These are phyloP conservation scores for Avena atlantica DNA, from an alignment of 176 grass and related monocot species.

Conservation along the genomic window DNA sequence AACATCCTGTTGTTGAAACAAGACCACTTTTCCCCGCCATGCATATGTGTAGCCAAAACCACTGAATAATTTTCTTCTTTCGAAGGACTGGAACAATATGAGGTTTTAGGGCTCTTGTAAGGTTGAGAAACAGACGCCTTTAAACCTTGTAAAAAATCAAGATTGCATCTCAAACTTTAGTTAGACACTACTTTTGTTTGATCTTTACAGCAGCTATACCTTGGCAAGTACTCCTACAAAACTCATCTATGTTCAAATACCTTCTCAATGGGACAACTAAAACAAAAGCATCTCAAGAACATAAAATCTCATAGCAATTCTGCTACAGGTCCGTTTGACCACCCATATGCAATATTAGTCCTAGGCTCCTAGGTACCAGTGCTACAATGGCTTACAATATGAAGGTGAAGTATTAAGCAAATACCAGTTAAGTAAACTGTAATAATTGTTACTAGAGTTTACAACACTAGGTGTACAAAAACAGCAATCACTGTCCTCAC, in stretches of 20 bases:
- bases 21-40: neutral
- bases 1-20: neutral
- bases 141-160: neutral
- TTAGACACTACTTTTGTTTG: neutral
- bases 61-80: neutral
- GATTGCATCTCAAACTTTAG: neutral
- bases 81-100: neutral
- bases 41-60: neutral
- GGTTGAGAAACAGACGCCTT: neutral
- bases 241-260: neutral
- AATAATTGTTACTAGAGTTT: neutral
- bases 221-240: neutral
- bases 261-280: constrained; percentile 3
- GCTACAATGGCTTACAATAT: constrained; percentile 15
- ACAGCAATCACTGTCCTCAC: constrained; percentile 10
- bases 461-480: neutral
- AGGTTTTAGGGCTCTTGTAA: neutral
- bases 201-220: neutral
- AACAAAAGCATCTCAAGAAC: neutral
- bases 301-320: neutral
- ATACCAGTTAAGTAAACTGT: constrained; percentile 8
- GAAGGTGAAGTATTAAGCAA: neutral
- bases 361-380: neutral
- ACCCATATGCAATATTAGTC: neutral
- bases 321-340: neutral